A percentile compares a stretch with the other conserved stretches of the same genome.
Conservation (phyloP, 495 filamentous ascomycete genomes). For the Neurospora africana region DNA sequence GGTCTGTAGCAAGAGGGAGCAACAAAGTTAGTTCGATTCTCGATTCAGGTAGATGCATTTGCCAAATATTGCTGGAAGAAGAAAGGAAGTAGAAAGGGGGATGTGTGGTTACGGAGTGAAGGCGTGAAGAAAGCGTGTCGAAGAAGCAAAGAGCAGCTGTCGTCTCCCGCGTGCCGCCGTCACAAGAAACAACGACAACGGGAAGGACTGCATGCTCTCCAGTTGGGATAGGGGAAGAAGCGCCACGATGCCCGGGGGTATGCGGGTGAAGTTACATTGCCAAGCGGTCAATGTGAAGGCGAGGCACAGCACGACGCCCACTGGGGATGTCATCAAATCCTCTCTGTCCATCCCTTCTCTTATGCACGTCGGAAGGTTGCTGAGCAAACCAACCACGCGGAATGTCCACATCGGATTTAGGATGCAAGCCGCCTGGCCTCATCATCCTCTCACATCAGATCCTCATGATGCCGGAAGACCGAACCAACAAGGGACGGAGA, state of each 20-base stretch:
- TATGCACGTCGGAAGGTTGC: background rate
- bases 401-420: background rate
- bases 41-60: background rate
- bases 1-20: conserved; percentile 32
- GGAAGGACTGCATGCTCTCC: background rate
- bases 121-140: background rate
- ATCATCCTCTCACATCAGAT: background rate
- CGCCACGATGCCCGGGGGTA: background rate
- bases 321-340: background rate
- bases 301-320: background rate
- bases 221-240: background rate
- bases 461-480: background rate
- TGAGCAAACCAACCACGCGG: background rate
- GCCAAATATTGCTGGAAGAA: background rate
- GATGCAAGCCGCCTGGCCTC: background rate
- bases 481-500: background rate
- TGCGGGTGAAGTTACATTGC: background rate
- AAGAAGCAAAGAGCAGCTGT: background rate
- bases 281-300: background rate
- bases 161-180: background rate
- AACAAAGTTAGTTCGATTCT: conserved; percentile 6
- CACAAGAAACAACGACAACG: background rate
- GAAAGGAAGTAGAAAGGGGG: background rate
- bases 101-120: background rate
- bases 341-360: background rate